phyloP scores from a whole-genome alignment of 2,329 filamentous ascomycete species.

The Hypoxylon sp. region DNA sequence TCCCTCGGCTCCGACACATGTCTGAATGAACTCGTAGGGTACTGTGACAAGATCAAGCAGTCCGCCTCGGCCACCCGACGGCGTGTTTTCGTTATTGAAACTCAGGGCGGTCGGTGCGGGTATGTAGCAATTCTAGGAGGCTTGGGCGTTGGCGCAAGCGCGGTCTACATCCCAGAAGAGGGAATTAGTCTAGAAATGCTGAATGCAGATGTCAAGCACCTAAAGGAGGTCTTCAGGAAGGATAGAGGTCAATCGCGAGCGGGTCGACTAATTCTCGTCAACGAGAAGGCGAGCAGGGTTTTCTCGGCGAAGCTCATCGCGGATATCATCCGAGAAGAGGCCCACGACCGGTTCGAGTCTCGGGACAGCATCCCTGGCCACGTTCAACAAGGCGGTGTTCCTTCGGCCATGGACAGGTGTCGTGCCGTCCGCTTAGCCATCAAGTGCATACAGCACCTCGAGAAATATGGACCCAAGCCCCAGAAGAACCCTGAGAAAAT shows the following conservation, averaged over 20 bases:
- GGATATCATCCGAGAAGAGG: conserved; percentile 94
- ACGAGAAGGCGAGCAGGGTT: conserved; percentile 90
- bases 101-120: conserved; percentile 92
- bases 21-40: conserved; percentile 91
- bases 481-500: conserved; percentile 71
- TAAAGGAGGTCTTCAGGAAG: conserved; percentile 85
- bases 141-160: conserved; percentile 89
- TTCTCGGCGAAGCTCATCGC: conserved; percentile 95
- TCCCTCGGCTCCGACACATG: conserved; percentile 97
- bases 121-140: conserved; percentile 94
- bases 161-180: conserved; percentile 97
- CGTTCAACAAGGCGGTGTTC: conserved; percentile 93
- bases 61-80: conserved; percentile 93
- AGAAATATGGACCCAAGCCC: conserved; percentile 76
- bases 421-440: conserved; percentile 92
- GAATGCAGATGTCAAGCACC: conserved; percentile 86
- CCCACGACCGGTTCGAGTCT: conserved; percentile 90
- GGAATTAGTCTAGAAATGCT: conserved; percentile 95
- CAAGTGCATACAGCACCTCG: conserved; percentile 92
- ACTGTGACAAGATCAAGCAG: conserved; percentile 98
- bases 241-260: conserved; percentile 91
- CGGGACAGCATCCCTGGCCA: conserved; percentile 92
- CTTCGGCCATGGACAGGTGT: conserved; percentile 95
- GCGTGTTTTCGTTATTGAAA: conserved; percentile 97
- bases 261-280: conserved; percentile 94